Percentiles rank a stretch among this genome's conserved stretches.
These are phyloP conservation scores for Prosopis cineraria DNA, from an alignment of 306 rosid species.

Conservation along the genomic window DNA sequence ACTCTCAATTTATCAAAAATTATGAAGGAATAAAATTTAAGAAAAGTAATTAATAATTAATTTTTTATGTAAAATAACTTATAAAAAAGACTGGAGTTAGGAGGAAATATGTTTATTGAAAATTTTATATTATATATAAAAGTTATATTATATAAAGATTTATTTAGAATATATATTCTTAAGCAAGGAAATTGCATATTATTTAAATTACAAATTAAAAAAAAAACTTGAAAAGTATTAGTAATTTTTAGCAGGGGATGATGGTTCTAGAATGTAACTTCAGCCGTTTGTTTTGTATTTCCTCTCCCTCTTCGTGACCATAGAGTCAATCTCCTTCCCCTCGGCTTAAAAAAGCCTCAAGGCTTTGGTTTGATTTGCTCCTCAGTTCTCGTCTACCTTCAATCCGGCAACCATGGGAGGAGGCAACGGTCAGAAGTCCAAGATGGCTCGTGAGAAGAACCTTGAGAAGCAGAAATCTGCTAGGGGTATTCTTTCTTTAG, in stretches of 20 bases:
- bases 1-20: no score
- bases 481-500: conserved; percentile 36
- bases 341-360: background rate
- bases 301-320: background rate
- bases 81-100: no score
- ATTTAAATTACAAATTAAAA: background rate
- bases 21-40: no score
- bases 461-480: conserved; percentile 52
- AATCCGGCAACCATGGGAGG: conserved; percentile 54
- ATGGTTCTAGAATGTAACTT: background rate
- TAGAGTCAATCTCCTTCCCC: background rate
- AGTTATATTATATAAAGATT: no score
- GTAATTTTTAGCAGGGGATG: no score
- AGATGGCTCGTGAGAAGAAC: conserved; percentile 63
- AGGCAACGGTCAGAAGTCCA: conserved; percentile 67
- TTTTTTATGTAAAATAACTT: no score
- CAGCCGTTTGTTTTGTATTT: background rate
- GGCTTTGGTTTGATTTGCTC: background rate
- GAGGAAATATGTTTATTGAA: no score
- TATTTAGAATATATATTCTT: background rate
- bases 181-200: background rate
- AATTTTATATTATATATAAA: no score
- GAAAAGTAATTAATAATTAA: no score
- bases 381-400: background rate
- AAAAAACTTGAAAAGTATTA: background rate